Evolutionary conservation across 2,329 filamentous ascomycete species (phyloP).

Genomic region (Colletotrichum liriopes): DNA sequence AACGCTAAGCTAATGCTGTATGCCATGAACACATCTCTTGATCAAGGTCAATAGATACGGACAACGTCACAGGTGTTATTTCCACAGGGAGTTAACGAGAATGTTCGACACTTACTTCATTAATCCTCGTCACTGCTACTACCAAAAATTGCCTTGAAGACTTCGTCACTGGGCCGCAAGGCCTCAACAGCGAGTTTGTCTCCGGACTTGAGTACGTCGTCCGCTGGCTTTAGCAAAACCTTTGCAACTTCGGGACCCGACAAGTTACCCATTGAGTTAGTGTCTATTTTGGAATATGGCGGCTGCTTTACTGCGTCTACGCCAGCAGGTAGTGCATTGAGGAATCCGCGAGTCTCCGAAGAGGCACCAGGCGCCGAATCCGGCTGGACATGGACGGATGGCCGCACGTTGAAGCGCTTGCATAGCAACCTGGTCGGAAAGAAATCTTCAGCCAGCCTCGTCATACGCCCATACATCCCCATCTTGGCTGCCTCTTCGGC

Average conservation of each 20-base stretch:
- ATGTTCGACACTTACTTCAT: slow-evolving; percentile 27
- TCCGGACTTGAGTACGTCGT: slow-evolving; percentile 38
- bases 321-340: not conserved
- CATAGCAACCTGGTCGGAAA: slow-evolving; percentile 89
- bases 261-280: not conserved
- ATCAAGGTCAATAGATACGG: not conserved
- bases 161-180: slow-evolving; percentile 49
- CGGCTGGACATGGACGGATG: slow-evolving; percentile 77
- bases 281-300: not conserved
- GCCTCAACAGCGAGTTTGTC: not conserved
- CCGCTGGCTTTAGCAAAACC: not conserved
- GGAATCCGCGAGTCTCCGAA: not conserved
- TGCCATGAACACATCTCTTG: too few relatives aligned
- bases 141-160: slow-evolving; percentile 95
- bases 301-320: not conserved
- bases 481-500: slow-evolving; percentile 89
- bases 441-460: slow-evolving; percentile 80
- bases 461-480: slow-evolving; percentile 95
- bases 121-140: slow-evolving; percentile 79
- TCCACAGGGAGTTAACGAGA: not conserved
- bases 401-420: slow-evolving; percentile 92
- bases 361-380: slow-evolving; percentile 56
- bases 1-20: not conserved
- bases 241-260: not conserved
- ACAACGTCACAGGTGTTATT: not conserved